Evolutionary conservation across 371 early-diverging fungal species (phyloP).

Genomic region (Mitosporidium daphniae): DNA sequence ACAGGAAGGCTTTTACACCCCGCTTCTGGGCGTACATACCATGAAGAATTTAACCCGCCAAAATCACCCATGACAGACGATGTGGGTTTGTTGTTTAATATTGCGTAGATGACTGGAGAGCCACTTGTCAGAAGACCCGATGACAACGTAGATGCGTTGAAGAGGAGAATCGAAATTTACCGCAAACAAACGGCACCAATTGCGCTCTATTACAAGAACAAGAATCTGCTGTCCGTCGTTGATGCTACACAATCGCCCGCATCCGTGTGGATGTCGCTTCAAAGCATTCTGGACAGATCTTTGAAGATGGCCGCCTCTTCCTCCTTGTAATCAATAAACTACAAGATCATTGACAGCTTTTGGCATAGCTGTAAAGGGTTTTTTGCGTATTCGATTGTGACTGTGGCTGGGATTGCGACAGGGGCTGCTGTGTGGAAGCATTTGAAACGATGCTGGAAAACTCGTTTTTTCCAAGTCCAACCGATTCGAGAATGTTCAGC

Average conservation of each 20-base stretch:
- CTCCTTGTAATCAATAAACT: too few relatives aligned
- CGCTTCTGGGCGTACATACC: slow-evolving; percentile 61
- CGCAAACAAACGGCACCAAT: slow-evolving; percentile 84
- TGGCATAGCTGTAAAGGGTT: too few relatives aligned
- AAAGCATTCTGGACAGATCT: too few relatives aligned
- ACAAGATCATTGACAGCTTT: too few relatives aligned
- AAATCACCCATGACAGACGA: slow-evolving; percentile 61
- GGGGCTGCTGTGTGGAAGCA: too few relatives aligned
- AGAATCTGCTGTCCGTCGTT: slow-evolving; percentile 50
- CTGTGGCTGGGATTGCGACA: too few relatives aligned
- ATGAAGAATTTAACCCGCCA: slow-evolving; percentile 82
- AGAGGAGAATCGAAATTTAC: slow-evolving; percentile 63
- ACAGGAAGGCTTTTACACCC: slow-evolving; percentile 52
- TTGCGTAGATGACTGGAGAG: slow-evolving; percentile 29
- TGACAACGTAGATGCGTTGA: slow-evolving; percentile 69
- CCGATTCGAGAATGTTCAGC: too few relatives aligned
- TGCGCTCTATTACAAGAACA: slow-evolving; percentile 61
- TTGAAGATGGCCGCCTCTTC: too few relatives aligned
- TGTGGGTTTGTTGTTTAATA: too few relatives aligned
- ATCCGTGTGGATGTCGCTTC: slow-evolving; percentile 79
- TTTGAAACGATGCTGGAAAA: too few relatives aligned
- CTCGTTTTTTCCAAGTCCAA: too few relatives aligned
- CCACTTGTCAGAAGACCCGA: slow-evolving; percentile 79
- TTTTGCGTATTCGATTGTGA: too few relatives aligned
- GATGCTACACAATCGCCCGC: slow-evolving; percentile 61